Evolutionary conservation across 345 rosid genomes (phyloP).

Genomic region (Trapa bicornis): DNA sequence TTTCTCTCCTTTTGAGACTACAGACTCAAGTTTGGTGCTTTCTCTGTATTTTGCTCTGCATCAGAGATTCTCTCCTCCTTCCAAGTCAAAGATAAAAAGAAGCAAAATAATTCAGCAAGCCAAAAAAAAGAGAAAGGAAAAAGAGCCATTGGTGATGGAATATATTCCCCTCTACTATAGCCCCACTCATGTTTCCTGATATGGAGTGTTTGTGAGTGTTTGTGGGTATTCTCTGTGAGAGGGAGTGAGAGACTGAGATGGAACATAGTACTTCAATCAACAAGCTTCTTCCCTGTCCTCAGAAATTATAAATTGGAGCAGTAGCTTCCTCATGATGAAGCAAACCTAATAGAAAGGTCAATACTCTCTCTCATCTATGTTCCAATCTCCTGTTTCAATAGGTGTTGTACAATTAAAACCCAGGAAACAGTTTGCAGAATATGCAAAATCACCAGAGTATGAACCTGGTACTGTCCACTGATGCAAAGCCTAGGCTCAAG

Average conservation of each 20-base stretch:
- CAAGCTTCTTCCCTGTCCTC: neutral
- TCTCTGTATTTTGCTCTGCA: slow-evolving; percentile 10
- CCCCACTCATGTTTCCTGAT: slow-evolving; percentile 14
- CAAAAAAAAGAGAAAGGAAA: neutral
- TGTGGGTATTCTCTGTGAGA: neutral
- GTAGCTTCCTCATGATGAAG: slow-evolving; percentile 12
- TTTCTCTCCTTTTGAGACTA: slow-evolving; percentile 16
- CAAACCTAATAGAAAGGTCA: neutral
- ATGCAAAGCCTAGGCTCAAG: slow-evolving; percentile 93
- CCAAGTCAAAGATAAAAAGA: slow-evolving; percentile 12
- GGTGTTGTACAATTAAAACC: slow-evolving; percentile 4
- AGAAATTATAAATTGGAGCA: slow-evolving; percentile 1
- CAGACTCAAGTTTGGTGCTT: slow-evolving; percentile 9
- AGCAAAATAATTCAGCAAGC: neutral
- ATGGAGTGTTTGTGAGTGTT: slow-evolving; percentile 13
- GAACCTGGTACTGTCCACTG: slow-evolving; percentile 71
- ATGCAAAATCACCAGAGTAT: slow-evolving; percentile 36
- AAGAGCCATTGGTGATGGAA: slow-evolving; percentile 3
- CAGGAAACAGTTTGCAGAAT: slow-evolving; percentile 26
- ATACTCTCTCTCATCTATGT: slow-evolving; percentile 1
- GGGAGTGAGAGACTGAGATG: neutral
- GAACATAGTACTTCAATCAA: slow-evolving; percentile 7
- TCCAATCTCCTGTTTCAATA: slow-evolving; percentile 15
- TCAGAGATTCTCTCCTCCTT: slow-evolving; percentile 18
- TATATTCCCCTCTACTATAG: slow-evolving; percentile 14